Percentiles rank a stretch among this genome's conserved stretches.
phyloP scores from a whole-genome alignment of 345 rosid genomes.

The Arabidopsis arenosa region DNA sequence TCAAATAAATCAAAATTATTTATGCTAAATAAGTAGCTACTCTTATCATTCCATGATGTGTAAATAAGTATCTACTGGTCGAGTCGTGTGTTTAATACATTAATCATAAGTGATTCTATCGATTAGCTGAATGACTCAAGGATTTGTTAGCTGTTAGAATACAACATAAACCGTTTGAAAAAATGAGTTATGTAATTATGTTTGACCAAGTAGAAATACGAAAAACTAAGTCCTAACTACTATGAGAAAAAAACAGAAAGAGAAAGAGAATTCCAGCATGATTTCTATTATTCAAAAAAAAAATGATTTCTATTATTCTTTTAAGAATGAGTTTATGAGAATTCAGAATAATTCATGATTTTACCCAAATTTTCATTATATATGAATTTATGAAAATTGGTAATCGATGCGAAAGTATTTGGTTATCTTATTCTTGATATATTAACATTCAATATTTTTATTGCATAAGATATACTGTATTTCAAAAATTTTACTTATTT shows the following conservation, averaged over 20 bases:
- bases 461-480: too few relatives aligned
- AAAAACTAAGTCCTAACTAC: neutral
- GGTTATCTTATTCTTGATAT: too few relatives aligned
- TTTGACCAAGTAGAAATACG: neutral
- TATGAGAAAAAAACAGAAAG: neutral
- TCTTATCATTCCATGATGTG: too few relatives aligned
- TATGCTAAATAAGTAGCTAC: too few relatives aligned
- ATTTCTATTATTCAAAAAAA: neutral
- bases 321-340: too few relatives aligned
- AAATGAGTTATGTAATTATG: neutral
- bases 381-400: neutral
- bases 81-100: neutral
- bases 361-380: too few relatives aligned
- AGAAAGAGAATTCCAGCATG: neutral
- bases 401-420: too few relatives aligned
- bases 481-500: too few relatives aligned
- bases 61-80: neutral
- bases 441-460: too few relatives aligned
- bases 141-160: neutral
- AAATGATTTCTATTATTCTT: neutral
- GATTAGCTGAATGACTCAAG: neutral
- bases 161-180: neutral
- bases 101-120: neutral
- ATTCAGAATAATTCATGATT: neutral
- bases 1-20: neutral